Percentiles rank a stretch among this genome's conserved stretches.
Evolutionary conservation across 2,329 filamentous ascomycete species (phyloP).

Genomic region (Cytospora piceae): DNA sequence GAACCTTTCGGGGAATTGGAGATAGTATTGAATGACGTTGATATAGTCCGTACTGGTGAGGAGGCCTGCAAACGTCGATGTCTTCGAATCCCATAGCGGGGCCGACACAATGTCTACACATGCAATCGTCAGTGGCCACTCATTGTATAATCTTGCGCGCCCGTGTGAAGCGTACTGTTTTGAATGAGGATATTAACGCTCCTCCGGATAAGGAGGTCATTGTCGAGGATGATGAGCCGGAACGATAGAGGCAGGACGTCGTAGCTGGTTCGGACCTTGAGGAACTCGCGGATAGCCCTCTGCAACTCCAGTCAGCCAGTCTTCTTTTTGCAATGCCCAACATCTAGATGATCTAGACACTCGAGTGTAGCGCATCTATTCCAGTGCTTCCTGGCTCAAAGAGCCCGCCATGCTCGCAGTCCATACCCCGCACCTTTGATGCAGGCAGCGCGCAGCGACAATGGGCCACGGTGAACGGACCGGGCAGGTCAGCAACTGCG

Average conservation of each 20-base stretch:
- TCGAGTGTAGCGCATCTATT: not conserved
- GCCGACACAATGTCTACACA: slow-evolving; percentile 89
- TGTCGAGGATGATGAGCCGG: slow-evolving; percentile 94
- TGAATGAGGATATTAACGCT: slow-evolving; percentile 93
- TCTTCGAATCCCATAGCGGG: slow-evolving; percentile 93
- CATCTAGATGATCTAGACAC: not conserved
- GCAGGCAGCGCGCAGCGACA: slow-evolving; percentile 21
- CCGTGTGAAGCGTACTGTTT: slow-evolving; percentile 67
- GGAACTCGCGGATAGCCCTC: slow-evolving; percentile 92
- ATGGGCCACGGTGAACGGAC: slow-evolving; percentile 13
- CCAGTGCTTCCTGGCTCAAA: slow-evolving; percentile 4
- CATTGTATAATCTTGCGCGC: not conserved
- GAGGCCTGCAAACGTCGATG: slow-evolving; percentile 89
- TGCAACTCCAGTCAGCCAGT: slow-evolving; percentile 44
- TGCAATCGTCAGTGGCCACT: slow-evolving; percentile 12
- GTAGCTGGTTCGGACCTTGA: slow-evolving; percentile 95
- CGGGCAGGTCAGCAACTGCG: slow-evolving; percentile 22
- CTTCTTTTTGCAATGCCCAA: not conserved
- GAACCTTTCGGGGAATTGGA: slow-evolving; percentile 90
- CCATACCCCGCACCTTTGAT: slow-evolving; percentile 30
- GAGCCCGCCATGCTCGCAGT: slow-evolving; percentile 17
- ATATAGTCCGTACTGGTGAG: slow-evolving; percentile 97
- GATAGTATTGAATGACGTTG: slow-evolving; percentile 99
- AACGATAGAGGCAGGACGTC: slow-evolving; percentile 96
- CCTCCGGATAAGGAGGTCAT: slow-evolving; percentile 93